Conservation (phyloP, 2,329 filamentous ascomycete genomes). For the Claviceps sp. region DNA sequence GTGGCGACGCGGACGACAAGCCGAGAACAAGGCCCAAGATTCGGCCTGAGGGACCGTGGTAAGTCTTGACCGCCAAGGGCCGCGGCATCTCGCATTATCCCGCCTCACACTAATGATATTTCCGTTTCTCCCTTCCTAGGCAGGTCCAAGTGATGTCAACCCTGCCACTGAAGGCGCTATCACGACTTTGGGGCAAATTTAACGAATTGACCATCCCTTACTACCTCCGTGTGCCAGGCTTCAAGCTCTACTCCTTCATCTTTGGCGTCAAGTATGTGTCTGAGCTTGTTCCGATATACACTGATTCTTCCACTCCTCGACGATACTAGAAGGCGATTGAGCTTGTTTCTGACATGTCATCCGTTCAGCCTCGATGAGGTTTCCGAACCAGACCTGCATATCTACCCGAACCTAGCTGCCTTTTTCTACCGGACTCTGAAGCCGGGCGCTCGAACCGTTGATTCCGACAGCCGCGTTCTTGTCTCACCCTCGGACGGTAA, state of each 20-base stretch:
- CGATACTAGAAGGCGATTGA: conserved; percentile 9
- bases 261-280: conserved; percentile 65
- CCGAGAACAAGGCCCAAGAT: conserved; percentile 47
- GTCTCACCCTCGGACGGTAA: conserved; percentile 84
- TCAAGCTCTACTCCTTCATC: conserved; percentile 79
- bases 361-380: conserved; percentile 61
- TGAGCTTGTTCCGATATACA: background rate
- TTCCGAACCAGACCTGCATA: conserved; percentile 73
- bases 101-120: background rate
- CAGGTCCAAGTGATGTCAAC: conserved; percentile 91
- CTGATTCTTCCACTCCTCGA: conserved; percentile 11
- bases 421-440: conserved; percentile 97
- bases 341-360: conserved; percentile 1
- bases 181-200: conserved; percentile 78
- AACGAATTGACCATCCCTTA: conserved; percentile 84
- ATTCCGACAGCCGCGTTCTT: conserved; percentile 66
- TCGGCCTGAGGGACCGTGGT: conserved; percentile 76
- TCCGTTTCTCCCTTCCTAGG: conserved; percentile 26
- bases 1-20: conserved; percentile 25
- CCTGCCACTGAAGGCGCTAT: conserved; percentile 79
- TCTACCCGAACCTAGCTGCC: conserved; percentile 82
- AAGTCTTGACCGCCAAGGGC: conserved; percentile 11
- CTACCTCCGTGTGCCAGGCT: conserved; percentile 75
- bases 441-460: conserved; percentile 72
- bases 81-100: background rate